These are phyloP conservation scores for Rubroshorea leprosula DNA, from an alignment of 345 rosid species.

Conservation along the genomic window DNA sequence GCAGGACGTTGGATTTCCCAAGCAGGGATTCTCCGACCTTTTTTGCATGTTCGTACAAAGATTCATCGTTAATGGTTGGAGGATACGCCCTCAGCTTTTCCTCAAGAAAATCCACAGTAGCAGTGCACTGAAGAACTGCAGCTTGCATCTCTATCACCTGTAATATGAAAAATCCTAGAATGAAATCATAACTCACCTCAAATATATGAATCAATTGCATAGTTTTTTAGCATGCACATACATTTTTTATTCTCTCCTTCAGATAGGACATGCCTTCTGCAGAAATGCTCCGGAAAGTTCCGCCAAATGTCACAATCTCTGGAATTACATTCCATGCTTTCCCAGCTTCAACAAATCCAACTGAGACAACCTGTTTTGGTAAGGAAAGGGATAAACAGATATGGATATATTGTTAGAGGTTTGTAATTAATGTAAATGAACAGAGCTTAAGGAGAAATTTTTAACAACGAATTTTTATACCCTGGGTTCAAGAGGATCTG, in stretches of 20 bases:
- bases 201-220: too few species aligned
- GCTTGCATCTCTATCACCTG: slow-evolving; percentile 58
- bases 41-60: slow-evolving; percentile 45
- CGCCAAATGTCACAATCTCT: slow-evolving; percentile 43
- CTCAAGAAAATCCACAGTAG: slow-evolving; percentile 44
- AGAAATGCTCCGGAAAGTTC: slow-evolving; percentile 59
- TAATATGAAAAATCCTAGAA: too few species aligned
- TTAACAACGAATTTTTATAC: slow-evolving; percentile 18
- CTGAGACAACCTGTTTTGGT: slow-evolving; percentile 45
- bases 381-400: background rate
- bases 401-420: background rate
- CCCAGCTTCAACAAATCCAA: slow-evolving; percentile 61
- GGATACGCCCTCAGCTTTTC: slow-evolving; percentile 46
- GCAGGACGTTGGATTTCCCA: slow-evolving; percentile 49
- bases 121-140: slow-evolving; percentile 48
- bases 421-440: too few species aligned
- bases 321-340: slow-evolving; percentile 54
- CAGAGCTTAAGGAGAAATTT: too few species aligned
- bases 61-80: slow-evolving; percentile 44
- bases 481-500: slow-evolving; percentile 59
- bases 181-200: too few species aligned
- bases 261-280: slow-evolving; percentile 47
- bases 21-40: slow-evolving; percentile 44
- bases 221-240: too few species aligned
- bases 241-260: slow-evolving; percentile 36